Evolutionary conservation across 495 filamentous ascomycete genomes (phyloP), one percentile per base, ranked within the genome.

Genomic region (Stereocaulon alpinum): DNA sequence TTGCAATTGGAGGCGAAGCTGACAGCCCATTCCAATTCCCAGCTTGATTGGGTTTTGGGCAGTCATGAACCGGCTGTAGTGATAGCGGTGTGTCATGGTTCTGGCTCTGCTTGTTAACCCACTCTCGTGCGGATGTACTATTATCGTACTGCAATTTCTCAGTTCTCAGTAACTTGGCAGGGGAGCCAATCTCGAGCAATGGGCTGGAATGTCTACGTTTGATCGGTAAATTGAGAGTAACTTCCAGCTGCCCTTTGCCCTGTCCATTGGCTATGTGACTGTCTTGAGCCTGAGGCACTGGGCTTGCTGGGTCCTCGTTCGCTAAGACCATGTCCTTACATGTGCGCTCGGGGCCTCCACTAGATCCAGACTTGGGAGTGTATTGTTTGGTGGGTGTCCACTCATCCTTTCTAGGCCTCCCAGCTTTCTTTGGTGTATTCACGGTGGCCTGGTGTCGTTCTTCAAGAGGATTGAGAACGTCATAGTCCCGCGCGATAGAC

Each of bases 361-460:
- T 37, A 37, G 34, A 37, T 37, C 34, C 34, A 37, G 34, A 37
- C 12, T 37, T 37, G 9, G 34, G 34, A 9, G 4, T 37, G 12
- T 37, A 37, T 6, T 37, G 34, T 9, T 37, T 37, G 3, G 6
- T 34, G n/a, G 56, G 56, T 41, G 44, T 50, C 56, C 56, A 59
- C 15, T 59, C 56, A 20, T 59, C 56, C 47, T 51, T 41, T 12
- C 29, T 50, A 7, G 47, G 45, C 49, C 47, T 58, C 2, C 60
- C 60, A 2, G 40, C 7, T 27, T 32, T 62, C 47, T 41, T 62
- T 4, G 55, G 60, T 18, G 60, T 54, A 10, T 18, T 50, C 4
- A 55, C 32, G 30, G 51, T 22, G n/a, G 51, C 34, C 40, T 61
- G 52, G 5, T 30, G 45, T 9, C 17, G 40, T 17, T 59, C 47